phyloP scores from a whole-genome alignment of 1,284 basidiomycete species.

The Ceratobasidium sp. region DNA sequence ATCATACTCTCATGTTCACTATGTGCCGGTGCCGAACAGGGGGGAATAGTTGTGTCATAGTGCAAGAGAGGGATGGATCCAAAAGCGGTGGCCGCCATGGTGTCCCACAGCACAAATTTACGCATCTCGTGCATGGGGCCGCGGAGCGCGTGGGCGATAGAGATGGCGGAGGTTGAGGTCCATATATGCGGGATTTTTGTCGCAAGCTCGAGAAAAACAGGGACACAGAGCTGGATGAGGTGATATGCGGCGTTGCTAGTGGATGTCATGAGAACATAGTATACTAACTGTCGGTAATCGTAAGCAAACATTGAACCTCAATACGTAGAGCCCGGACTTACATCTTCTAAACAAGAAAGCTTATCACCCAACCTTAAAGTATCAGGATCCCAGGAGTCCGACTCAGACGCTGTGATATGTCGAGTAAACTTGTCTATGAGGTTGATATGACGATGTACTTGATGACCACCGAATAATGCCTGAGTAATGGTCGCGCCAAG shows the following conservation, averaged over 20 bases:
- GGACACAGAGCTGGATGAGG: background rate
- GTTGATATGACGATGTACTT: background rate
- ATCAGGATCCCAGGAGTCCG: background rate
- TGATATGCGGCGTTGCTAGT: background rate
- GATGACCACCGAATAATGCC: background rate
- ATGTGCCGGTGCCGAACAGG: background rate
- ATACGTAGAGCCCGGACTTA: background rate
- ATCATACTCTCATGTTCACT: too few relatives aligned
- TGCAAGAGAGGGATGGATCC: background rate
- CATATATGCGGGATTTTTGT: background rate
- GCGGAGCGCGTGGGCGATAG: background rate
- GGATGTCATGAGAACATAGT: background rate
- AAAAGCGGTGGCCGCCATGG: slow-evolving; percentile 1
- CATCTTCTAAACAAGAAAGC: background rate
- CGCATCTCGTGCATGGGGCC: background rate
- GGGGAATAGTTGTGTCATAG: slow-evolving; percentile 8
- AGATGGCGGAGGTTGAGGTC: background rate
- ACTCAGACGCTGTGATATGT: background rate
- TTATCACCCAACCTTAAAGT: background rate
- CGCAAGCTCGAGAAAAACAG: background rate
- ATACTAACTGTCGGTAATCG: background rate
- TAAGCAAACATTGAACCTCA: too few relatives aligned
- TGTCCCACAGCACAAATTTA: background rate
- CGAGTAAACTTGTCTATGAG: slow-evolving; percentile 4
- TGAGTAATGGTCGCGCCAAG: background rate